Base-by-base conservation (phyloP, 75 land plant species). In the Pinus taeda region DNA sequence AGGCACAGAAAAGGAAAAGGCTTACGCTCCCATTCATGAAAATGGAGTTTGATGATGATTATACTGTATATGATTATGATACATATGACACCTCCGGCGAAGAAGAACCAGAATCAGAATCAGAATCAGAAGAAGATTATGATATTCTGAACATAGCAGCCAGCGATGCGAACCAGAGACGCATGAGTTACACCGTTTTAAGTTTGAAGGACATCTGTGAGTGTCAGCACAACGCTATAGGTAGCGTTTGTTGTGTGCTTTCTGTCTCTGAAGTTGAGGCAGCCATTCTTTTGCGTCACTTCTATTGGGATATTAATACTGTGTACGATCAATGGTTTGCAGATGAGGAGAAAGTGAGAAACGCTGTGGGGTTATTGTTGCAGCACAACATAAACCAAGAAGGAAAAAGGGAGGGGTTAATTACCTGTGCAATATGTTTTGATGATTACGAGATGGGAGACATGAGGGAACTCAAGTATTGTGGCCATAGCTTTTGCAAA, bases 281-380 rank as follows among this genome's bases (percentile, higher is more conserved):
- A 37, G 72, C 85, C 70, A 81, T 84, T 60, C 80, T 92, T 59
- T 79, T 92, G 30, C 88, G 88, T 21, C 88, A 88, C 73, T 92
- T 84, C 77, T 82, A 86, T n/a, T 92, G 94, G 94, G 15, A n/a
- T 29, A 3, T 13, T 29, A 4, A 26, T 29, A 29, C 5, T 29
- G 66, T 63, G 66, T 26, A 13, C 29, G 66, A 63, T 26, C 13
- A 29, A 17, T 63, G 66, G 66, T 4, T 29, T 63, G 33, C 14
- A 26, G 21, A 24, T 6, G 61, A 60, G 61, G 62, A 60, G 11
- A 11, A 21, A 15, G 22, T 60, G 22, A 60, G 62, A 60, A 60
- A 24, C 7, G 62, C 20, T 21, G 20, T 60, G 22, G 62, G 62
- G 62, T 17, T 60, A 21, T 6, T 60, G 2, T 0, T 4, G 21